Base-by-base conservation (phyloP, 2,329 filamentous ascomycete species). In the Penicillium olsonii region DNA sequence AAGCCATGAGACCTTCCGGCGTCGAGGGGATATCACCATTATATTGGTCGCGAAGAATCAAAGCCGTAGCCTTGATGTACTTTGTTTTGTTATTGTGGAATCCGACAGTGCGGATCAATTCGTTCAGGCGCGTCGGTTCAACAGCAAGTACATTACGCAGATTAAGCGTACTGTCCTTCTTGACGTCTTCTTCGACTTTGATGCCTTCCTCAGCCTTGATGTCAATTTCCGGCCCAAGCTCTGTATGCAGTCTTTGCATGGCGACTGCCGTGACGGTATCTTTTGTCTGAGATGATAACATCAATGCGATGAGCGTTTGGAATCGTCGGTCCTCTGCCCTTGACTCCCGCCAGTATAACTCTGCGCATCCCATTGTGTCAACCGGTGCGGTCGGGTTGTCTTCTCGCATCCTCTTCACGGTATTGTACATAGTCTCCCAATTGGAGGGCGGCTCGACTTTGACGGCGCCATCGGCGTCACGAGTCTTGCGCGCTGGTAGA, bases 11-110 rank as follows among this genome's bases (percentile, higher is more conserved):
- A 0, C 87, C 90, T 54, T 85, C 80, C 43, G 92, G 84, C 0
- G 87, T 88, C 54, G 86, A 78, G 1, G 92, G 92, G 47, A 96
- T 94, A 64, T 96, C 92, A 43, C 84, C 83, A 51, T 76, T 68
- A 71, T 83, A 89, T 45, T 83, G 69, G 63, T 92, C 87, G 38
- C 84, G 80, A 20, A 95, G 77, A 27, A 95, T 85, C 26, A 80
- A 73, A 3, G 90, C 90, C 1, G 87, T 78, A 48, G 84, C 78
- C 68, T 94, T 90, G 66, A 95, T 86, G 67, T 84, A 88, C 72
- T 85, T 87, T 2, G 91, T 94, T 75, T 96, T 96, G 72, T 91
- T 92, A 66, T 95, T 96, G 75, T 96, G 92, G 68, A 96, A 96
- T 20, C 92, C 92, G 34, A 96, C 91, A 59, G 87, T 85, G 68